Evolutionary conservation across 768 basidiomycete species (phyloP).

Genomic region (Chiua virens): DNA sequence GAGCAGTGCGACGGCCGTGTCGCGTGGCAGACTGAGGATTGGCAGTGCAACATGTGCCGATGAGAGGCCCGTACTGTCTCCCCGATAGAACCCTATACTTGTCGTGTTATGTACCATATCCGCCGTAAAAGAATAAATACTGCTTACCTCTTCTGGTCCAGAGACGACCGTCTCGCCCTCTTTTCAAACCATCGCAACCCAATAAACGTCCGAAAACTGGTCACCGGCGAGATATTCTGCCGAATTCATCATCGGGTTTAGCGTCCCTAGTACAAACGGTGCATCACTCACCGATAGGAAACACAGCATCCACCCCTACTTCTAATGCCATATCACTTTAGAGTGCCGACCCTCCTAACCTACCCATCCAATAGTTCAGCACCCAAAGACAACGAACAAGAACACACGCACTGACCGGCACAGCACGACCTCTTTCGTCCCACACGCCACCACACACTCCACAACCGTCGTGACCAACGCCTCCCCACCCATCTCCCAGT

Average conservation of each 20-base stretch:
- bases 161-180: no score
- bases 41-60: no score
- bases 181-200: no score
- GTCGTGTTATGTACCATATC: not conserved
- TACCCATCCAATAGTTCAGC: not conserved
- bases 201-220: slow-evolving; percentile 56
- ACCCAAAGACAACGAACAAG: not conserved
- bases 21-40: no score
- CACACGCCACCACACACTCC: slow-evolving; percentile 55
- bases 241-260: no score
- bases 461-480: slow-evolving; percentile 54
- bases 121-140: not conserved
- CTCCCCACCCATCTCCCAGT: slow-evolving; percentile 58
- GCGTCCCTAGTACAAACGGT: not conserved
- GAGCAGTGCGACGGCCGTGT: slow-evolving; percentile 66
- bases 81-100: no score
- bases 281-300: slow-evolving; percentile 44
- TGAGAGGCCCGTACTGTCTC: no score
- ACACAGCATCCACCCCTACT: slow-evolving; percentile 40
- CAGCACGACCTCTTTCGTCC: slow-evolving; percentile 48
- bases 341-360: slow-evolving; percentile 44
- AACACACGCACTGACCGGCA: no score
- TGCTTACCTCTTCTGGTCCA: slow-evolving; percentile 57
- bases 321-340: slow-evolving; percentile 55
- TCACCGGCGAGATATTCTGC: slow-evolving; percentile 68